Base-by-base conservation (phyloP, 371 early-diverging fungal species). In the Mortierella sp. region DNA sequence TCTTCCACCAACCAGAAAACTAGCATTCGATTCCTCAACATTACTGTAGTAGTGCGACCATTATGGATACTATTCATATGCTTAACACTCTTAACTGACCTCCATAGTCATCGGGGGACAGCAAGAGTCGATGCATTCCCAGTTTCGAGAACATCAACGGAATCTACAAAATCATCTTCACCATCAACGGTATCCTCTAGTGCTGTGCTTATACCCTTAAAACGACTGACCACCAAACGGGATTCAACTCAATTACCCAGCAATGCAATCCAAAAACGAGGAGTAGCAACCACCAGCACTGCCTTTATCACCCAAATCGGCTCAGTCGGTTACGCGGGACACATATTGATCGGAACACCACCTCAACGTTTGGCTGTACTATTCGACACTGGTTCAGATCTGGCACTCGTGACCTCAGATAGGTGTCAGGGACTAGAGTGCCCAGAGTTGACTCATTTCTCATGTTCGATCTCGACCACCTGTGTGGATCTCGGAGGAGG, bases 311-410 rank as follows among this genome's bases (percentile, higher is more conserved):
- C 26, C 2, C 24, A 71, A 2, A 18, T 71, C 0, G 71, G 71
- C 1, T 32, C 39, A 16, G 72, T 67, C 18, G 77, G 77, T 1
- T 76, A 76, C 12, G 71, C 68, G 24, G 96, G 95, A 40, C 93
- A 94, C 47, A 91, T 95, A 68, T 79, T 85, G 43, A 76, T 96
- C 24, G 96, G 96, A 37, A 90, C 94, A 8, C 97, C 97, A 3
- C 84, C 89, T 18, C 77, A 76, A 63, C 62, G 68, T 9, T 37
- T 76, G 40, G 35, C 71, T 9, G 71, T 76, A 37, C 43, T 76
- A 57, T 70, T 76, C 32, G 77, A 76, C 22, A 75, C 76, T 0
- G 76, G 76, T 9, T 75, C 76, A 26, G 76, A 75, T 18, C 30
- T 75, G 28, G 70, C 58, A 1, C 62, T 75, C 6, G 71, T 70